A percentile compares a stretch with the other conserved stretches of the same genome.
Evolutionary conservation across 768 basidiomycete species (phyloP).

Genomic region (Suillus decipiens): DNA sequence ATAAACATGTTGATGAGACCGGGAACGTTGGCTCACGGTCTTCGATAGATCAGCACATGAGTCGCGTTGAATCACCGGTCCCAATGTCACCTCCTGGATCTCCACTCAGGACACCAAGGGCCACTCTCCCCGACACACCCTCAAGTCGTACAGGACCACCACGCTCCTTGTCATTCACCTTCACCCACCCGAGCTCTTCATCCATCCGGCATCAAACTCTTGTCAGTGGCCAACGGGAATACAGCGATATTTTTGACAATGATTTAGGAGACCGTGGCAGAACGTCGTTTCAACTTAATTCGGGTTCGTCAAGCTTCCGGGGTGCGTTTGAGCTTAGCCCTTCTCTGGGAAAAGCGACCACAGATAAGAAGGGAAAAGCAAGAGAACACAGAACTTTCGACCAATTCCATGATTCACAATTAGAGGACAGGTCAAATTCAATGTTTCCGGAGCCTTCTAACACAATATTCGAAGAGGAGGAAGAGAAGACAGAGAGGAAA

Average conservation of each 20-base stretch:
- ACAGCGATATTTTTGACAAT: slow-evolving; percentile 29
- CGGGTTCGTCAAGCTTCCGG: slow-evolving; percentile 52
- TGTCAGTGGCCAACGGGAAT: slow-evolving; percentile 29
- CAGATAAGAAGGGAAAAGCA: slow-evolving; percentile 57
- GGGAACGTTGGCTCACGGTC: slow-evolving; percentile 3
- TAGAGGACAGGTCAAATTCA: slow-evolving; percentile 40
- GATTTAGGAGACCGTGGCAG: slow-evolving; percentile 36
- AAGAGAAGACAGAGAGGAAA: slow-evolving; percentile 29
- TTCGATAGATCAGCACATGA: slow-evolving; percentile 12
- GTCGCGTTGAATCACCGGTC: slow-evolving; percentile 17
- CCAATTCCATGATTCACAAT: slow-evolving; percentile 56
- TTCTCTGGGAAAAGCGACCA: slow-evolving; percentile 35
- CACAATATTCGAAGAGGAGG: slow-evolving; percentile 31
- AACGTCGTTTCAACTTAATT: slow-evolving; percentile 30
- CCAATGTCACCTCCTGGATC: slow-evolving; percentile 12
- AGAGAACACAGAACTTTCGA: slow-evolving; percentile 49
- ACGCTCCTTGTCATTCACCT: slow-evolving; percentile 67
- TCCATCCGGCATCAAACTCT: slow-evolving; percentile 29
- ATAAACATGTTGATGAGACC: background rate
- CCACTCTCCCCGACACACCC: slow-evolving; percentile 44
- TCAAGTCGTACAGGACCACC: slow-evolving; percentile 73
- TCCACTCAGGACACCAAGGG: slow-evolving; percentile 6
- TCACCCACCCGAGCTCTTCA: slow-evolving; percentile 49
- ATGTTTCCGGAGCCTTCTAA: slow-evolving; percentile 21
- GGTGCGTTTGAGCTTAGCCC: slow-evolving; percentile 55